Conservation (phyloP, 257 asterid genomes). For the Petunia axillaris region DNA sequence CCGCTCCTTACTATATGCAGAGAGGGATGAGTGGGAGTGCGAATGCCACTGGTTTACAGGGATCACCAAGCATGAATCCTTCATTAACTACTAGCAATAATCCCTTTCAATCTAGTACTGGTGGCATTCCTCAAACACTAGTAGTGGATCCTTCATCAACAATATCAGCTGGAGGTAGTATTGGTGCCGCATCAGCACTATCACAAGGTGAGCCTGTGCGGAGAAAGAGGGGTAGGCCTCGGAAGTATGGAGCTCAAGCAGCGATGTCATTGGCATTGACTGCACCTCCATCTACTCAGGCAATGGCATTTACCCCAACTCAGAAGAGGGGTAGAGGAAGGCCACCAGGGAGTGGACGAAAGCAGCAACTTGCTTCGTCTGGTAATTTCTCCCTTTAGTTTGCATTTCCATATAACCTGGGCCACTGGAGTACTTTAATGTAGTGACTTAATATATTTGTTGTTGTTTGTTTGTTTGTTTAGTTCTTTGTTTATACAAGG, state of each 20-base stretch:
- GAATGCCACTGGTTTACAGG: slow-evolving; percentile 41
- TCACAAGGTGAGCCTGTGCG: slow-evolving; percentile 69
- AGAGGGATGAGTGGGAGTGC: slow-evolving; percentile 43
- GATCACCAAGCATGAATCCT: slow-evolving; percentile 53
- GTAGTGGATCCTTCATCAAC: slow-evolving; percentile 62
- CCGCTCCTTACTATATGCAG: slow-evolving; percentile 52
- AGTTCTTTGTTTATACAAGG: background rate
- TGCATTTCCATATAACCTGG: background rate
- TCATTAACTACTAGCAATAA: slow-evolving; percentile 46
- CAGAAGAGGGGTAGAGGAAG: slow-evolving; percentile 72
- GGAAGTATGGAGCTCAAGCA: slow-evolving; percentile 74
- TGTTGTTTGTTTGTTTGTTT: background rate
- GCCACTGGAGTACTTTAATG: background rate
- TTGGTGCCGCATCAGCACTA: slow-evolving; percentile 56
- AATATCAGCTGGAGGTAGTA: slow-evolving; percentile 51
- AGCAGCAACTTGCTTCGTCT: slow-evolving; percentile 54
- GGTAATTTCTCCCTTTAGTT: slow-evolving; percentile 42
- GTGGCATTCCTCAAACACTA: slow-evolving; percentile 50
- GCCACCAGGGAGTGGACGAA: slow-evolving; percentile 74
- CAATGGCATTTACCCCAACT: slow-evolving; percentile 41
- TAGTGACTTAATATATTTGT: background rate
- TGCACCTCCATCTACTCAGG: slow-evolving; percentile 52
- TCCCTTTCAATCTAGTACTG: slow-evolving; percentile 56
- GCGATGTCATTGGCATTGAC: slow-evolving; percentile 52
- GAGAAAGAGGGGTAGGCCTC: slow-evolving; percentile 81